phyloP scores from a whole-genome alignment of 768 basidiomycete species.

The Tubosaeta sp. region DNA sequence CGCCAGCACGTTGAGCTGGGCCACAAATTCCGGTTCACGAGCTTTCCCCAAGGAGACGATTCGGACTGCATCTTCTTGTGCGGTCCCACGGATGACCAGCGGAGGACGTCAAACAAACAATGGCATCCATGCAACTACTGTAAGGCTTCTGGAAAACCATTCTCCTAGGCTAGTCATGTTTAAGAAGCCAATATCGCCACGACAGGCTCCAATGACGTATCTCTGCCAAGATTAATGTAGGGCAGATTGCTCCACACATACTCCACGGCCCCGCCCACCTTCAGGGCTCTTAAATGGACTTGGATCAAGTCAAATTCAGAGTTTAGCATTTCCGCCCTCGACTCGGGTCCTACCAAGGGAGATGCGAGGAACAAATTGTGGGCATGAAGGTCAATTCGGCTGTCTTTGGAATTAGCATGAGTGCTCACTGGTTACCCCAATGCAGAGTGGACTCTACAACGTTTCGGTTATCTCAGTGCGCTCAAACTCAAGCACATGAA shows the following conservation, averaged over 20 bases:
- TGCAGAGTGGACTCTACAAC: conserved; percentile 50
- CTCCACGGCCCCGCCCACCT: conserved; percentile 10
- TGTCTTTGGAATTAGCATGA: not conserved
- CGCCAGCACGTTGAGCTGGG: too few species aligned
- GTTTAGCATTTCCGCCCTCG: not conserved
- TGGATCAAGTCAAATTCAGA: not conserved
- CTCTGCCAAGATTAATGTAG: not conserved
- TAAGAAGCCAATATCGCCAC: conserved; percentile 12
- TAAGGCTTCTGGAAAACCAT: not conserved
- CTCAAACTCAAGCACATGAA: conserved; percentile 40
- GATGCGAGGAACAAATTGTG: conserved; percentile 18
- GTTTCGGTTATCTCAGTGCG: conserved; percentile 43
- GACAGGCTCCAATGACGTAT: conserved; percentile 22
- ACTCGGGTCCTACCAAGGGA: conserved; percentile 2
- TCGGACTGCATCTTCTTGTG: too few species aligned
- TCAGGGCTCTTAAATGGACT: conserved; percentile 13
- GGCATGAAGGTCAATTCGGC: conserved; percentile 19
- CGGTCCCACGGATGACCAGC: too few species aligned
- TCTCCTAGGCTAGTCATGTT: conserved; percentile 5
- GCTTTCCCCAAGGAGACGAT: too few species aligned
- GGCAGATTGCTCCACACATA: conserved; percentile 14
- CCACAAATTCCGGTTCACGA: too few species aligned
- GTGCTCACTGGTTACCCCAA: not conserved
- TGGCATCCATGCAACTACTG: not conserved
- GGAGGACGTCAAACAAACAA: not conserved